phyloP scores from a whole-genome alignment of 768 basidiomycete genomes.

The Rhodotorula sphaerocarpa region DNA sequence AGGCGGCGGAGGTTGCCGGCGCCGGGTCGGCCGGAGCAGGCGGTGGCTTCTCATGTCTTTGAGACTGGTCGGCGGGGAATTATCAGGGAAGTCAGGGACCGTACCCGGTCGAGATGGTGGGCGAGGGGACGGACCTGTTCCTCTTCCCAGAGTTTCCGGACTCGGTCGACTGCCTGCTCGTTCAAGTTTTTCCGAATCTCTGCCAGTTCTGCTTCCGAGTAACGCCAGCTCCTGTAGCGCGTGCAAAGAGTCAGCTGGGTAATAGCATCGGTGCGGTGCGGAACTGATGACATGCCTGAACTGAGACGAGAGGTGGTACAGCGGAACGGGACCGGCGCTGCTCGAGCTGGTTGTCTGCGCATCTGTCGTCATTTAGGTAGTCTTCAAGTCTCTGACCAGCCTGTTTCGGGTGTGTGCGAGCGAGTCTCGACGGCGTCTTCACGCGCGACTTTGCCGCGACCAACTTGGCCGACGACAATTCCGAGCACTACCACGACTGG shows the following conservation, averaged over 20 bases:
- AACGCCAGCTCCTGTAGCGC: conserved; percentile 75
- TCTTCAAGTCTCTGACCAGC: too few species aligned
- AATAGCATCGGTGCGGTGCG: background rate
- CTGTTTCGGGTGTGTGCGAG: too few species aligned
- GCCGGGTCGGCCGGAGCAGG: too few species aligned
- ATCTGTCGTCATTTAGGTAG: background rate
- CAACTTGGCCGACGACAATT: background rate
- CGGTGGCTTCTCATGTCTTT: too few species aligned
- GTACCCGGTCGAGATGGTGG: background rate
- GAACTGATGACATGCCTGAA: too few species aligned
- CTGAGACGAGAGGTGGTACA: conserved; percentile 30
- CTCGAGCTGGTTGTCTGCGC: background rate
- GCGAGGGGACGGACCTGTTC: conserved; percentile 46
- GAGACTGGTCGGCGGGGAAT: too few species aligned
- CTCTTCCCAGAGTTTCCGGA: conserved; percentile 61
- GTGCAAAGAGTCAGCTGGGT: background rate
- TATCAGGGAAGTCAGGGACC: too few species aligned
- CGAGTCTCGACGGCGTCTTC: background rate
- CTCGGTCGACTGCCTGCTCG: conserved; percentile 62
- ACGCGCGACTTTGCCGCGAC: background rate
- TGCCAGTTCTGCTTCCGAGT: conserved; percentile 60
- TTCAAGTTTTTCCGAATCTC: conserved; percentile 62
- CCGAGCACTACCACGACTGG: too few species aligned
- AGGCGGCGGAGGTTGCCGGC: conserved; percentile 7
- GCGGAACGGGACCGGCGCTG: background rate